phyloP scores from a whole-genome alignment of 2,329 filamentous ascomycete species.

The Aspergillus udagawae region DNA sequence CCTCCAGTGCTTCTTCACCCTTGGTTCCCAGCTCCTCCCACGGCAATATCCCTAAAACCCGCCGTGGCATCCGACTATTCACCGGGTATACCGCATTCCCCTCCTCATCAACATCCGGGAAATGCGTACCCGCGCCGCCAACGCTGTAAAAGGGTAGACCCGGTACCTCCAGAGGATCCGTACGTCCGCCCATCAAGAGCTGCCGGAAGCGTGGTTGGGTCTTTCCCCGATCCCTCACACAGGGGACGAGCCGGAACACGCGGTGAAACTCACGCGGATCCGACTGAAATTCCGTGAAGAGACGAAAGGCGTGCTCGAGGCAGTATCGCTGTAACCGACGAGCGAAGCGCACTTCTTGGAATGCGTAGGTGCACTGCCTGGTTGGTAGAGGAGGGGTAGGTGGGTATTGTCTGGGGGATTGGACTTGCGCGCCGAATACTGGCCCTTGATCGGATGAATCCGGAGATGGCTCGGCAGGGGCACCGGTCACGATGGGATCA shows the following conservation, averaged over 20 bases:
- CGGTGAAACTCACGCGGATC: constrained; percentile 49
- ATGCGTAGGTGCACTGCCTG: constrained; percentile 49
- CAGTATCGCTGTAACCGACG: constrained; percentile 65
- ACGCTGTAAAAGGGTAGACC: constrained; percentile 61
- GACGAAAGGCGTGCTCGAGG: constrained; percentile 58
- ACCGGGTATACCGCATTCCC: constrained; percentile 31
- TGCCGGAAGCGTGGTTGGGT: constrained; percentile 36
- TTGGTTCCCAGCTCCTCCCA: background rate
- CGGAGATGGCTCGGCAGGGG: background rate
- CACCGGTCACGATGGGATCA: background rate
- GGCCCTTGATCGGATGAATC: background rate
- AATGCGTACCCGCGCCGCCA: constrained; percentile 66
- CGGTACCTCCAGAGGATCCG: constrained; percentile 56
- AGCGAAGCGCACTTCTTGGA: constrained; percentile 64
- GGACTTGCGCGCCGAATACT: background rate
- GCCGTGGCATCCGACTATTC: constrained; percentile 21
- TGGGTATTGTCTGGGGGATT: background rate
- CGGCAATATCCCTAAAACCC: constrained; percentile 11
- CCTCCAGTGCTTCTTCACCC: constrained; percentile 5
- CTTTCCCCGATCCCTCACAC: constrained; percentile 47
- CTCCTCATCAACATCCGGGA: constrained; percentile 38
- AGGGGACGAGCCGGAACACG: constrained; percentile 66
- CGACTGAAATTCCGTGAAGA: constrained; percentile 49
- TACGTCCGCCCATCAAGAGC: constrained; percentile 35
- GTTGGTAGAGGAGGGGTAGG: background rate